phyloP scores from a whole-genome alignment of 2,329 filamentous ascomycete species.

The Lasiodiplodia citricola region DNA sequence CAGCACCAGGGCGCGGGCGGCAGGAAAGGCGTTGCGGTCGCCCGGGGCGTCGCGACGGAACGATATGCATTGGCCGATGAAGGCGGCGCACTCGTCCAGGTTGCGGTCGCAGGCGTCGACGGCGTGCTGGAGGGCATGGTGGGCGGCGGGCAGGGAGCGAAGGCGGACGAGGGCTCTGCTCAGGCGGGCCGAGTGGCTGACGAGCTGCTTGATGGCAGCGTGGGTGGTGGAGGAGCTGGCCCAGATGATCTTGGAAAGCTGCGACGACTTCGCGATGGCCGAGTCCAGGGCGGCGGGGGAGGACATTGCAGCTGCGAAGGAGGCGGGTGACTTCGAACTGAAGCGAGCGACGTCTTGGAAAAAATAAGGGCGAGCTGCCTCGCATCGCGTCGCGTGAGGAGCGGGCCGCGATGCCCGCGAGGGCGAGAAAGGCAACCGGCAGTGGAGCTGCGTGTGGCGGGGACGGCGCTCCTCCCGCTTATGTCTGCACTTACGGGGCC shows the following conservation, averaged over 20 bases:
- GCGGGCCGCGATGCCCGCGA: background rate
- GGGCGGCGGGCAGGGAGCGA: background rate
- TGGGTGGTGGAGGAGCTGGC: constrained; percentile 13
- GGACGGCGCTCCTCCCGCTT: constrained; percentile 2
- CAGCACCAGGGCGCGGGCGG: constrained; percentile 6
- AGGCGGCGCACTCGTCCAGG: constrained; percentile 13
- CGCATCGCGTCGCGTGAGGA: constrained; percentile 1
- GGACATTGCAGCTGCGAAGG: background rate
- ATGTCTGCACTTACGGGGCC: constrained; percentile 1
- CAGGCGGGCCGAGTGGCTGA: constrained; percentile 6
- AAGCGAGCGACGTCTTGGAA: background rate
- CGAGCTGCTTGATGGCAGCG: constrained; percentile 17
- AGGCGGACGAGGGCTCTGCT: background rate
- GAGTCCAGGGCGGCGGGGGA: background rate
- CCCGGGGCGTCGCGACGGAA: constrained; percentile 14
- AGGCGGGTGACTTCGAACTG: background rate
- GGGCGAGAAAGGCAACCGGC: background rate
- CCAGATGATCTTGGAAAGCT: constrained; percentile 24
- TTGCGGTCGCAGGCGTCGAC: constrained; percentile 9
- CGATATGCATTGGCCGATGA: constrained; percentile 13
- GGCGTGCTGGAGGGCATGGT: background rate
- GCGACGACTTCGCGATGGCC: constrained; percentile 20
- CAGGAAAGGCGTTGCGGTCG: constrained; percentile 16
- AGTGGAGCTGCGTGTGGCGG: background rate
- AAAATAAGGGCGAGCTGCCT: background rate